Conservation (phyloP, 345 rosid species). For the Toxicodendron radicans region DNA sequence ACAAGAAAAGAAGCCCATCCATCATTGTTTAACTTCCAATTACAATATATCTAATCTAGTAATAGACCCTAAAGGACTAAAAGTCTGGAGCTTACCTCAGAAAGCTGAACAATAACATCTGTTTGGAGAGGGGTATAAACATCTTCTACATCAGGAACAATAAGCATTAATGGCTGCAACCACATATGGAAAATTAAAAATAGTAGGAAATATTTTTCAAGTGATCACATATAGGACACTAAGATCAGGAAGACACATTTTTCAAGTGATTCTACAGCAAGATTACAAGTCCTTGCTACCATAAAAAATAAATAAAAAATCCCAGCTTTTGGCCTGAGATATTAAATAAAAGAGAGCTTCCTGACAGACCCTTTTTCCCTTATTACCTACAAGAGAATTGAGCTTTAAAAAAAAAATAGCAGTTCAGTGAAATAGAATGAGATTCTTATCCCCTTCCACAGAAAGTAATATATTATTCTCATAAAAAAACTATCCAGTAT, state of each 20-base stretch:
- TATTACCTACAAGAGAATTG: too few species aligned
- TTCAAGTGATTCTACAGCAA: too few species aligned
- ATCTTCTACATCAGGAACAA: constrained; percentile 91
- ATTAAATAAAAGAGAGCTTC: too few species aligned
- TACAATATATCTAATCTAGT: background rate
- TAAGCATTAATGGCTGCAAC: constrained; percentile 89
- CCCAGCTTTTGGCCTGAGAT: too few species aligned
- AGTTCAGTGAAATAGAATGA: background rate
- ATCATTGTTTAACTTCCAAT: background rate
- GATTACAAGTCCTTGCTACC: too few species aligned
- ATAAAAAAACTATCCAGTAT: background rate
- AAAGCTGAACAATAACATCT: constrained; percentile 80
- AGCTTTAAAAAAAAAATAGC: background rate
- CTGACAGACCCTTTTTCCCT: too few species aligned
- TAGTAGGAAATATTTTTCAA: background rate
- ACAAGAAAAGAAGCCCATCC: constrained; percentile 4
- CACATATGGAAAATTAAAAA: constrained; percentile 18
- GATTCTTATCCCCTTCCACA: background rate
- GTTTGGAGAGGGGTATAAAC: constrained; percentile 89
- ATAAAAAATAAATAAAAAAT: too few species aligned
- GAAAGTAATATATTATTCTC: background rate
- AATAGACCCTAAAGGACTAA: background rate
- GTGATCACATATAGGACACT: too few species aligned
- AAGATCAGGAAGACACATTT: too few species aligned
- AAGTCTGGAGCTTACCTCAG: constrained; percentile 59